Base-by-base conservation (phyloP, 2,329 filamentous ascomycete species). In the Fusarium sp. region DNA sequence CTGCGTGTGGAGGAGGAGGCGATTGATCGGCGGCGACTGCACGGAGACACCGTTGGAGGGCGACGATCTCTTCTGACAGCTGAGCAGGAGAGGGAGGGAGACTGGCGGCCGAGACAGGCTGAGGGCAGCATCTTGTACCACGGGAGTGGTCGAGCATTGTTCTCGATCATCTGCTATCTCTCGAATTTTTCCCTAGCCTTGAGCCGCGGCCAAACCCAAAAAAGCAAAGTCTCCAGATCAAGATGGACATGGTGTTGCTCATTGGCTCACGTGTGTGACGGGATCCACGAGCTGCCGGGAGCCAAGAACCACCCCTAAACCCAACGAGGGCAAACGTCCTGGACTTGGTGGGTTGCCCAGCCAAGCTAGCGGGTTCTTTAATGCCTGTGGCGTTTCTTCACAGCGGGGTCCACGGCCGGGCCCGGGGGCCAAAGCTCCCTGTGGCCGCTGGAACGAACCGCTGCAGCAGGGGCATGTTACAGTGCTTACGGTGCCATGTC, bases 271-370 rank as follows among this genome's bases (percentile, higher is more conserved):
- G 15, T 48, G 15, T 31, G 16, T 7, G 34, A 23, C 7, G n/a
- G 57, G 60, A 66, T 57, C 54, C 66, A 73, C 47, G 60, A 46
- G 47, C n/a, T 66, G 48, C 58, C 72, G 62, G 66, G 63, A 75
- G 63, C 71, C 60, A 73, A 74, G 68, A 60, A 44, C 34, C 1
- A 9, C 6, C 12, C 8, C 72, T 74, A 74, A 27, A 31, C 68
- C 30, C 3, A 9, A 46, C 50, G 27, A 23, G 36, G 68, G 31
- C 36, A 72, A 71, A 68, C 37, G 53, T 69, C 68, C 68, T 70
- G 41, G 60, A 11, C 36, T 57, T 66, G 47, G 62, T 62, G 53
- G 53, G 53, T 6, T 56, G 53, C 27, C 55, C 27, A 34, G 55
- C 57, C 40, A 6, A 34, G 10, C 58, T 60, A 54, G 48, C 41